These are phyloP conservation scores for Erucastrum elatum DNA, from an alignment of 345 rosid genomes.

Conservation along the genomic window DNA sequence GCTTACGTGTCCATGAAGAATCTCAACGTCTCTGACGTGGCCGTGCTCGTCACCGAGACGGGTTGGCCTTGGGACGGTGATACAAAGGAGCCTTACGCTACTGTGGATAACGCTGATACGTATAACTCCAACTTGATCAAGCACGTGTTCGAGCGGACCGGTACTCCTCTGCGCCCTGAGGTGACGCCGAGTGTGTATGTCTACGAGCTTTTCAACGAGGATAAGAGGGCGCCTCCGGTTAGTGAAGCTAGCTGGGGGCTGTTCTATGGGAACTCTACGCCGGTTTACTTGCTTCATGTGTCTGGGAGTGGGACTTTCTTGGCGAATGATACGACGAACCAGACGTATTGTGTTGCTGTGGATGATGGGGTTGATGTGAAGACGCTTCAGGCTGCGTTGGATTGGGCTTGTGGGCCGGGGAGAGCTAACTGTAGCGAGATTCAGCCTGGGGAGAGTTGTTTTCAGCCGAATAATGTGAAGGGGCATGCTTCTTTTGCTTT, in stretches of 20 bases:
- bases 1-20: constrained; percentile 91
- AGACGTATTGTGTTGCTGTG: constrained; percentile 77
- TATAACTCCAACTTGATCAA: constrained; percentile 89
- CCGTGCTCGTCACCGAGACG: constrained; percentile 74
- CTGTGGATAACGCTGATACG: constrained; percentile 75
- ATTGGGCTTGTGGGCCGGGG: constrained; percentile 98
- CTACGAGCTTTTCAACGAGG: constrained; percentile 92
- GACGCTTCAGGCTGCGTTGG: constrained; percentile 88
- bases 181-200: constrained; percentile 74
- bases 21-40: constrained; percentile 73
- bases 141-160: constrained; percentile 74
- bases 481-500: constrained; percentile 91
- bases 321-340: constrained; percentile 91
- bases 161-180: constrained; percentile 90
- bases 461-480: constrained; percentile 83
- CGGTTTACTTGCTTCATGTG: constrained; percentile 85
- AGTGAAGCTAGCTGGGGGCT: constrained; percentile 95
- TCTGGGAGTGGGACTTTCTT: constrained; percentile 83
- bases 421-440: constrained; percentile 83
- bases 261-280: constrained; percentile 75
- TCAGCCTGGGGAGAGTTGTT: constrained; percentile 91
- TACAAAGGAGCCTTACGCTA: constrained; percentile 82
- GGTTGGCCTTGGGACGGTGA: constrained; percentile 96
- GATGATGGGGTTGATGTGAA: constrained; percentile 68
- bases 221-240: constrained; percentile 65